Conservation (phyloP, 768 basidiomycete genomes). For the Russula sp. region DNA sequence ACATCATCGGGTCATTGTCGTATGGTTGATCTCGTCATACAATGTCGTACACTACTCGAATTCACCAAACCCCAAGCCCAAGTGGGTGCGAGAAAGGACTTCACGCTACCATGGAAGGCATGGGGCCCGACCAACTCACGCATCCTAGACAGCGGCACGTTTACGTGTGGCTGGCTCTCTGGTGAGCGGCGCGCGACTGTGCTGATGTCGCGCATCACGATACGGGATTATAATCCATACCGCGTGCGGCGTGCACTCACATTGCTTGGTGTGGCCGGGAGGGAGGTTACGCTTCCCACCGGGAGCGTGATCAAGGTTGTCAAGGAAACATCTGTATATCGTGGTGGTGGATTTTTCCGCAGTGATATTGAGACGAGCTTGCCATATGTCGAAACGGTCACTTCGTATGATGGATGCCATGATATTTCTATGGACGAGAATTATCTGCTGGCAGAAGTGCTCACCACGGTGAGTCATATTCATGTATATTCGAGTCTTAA, state of each 20-base stretch:
- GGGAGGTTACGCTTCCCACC: not conserved
- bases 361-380: slow-evolving; percentile 1
- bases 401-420: slow-evolving; percentile 5
- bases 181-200: slow-evolving; percentile 13
- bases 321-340: not conserved
- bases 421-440: slow-evolving; percentile 16
- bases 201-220: slow-evolving; percentile 2
- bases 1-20: not conserved
- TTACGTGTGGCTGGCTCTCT: slow-evolving; percentile 13
- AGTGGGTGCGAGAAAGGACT: no score
- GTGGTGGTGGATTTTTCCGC: slow-evolving; percentile 6
- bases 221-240: slow-evolving; percentile 18
- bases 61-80: not conserved
- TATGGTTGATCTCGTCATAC: slow-evolving; percentile 14
- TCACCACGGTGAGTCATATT: slow-evolving; percentile 5
- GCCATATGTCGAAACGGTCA: slow-evolving; percentile 20
- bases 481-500: no score
- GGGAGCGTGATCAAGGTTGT: slow-evolving; percentile 2
- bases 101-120: slow-evolving; percentile 6
- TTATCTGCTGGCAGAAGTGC: slow-evolving; percentile 14
- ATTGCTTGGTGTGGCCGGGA: not conserved
- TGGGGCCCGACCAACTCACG: slow-evolving; percentile 13
- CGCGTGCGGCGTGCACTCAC: slow-evolving; percentile 3
- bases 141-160: slow-evolving; percentile 5
- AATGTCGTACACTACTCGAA: slow-evolving; percentile 10